These are phyloP conservation scores for Berkeleyomyces rouxiae DNA, from an alignment of 2,329 filamentous ascomycete genomes.

Conservation along the genomic window DNA sequence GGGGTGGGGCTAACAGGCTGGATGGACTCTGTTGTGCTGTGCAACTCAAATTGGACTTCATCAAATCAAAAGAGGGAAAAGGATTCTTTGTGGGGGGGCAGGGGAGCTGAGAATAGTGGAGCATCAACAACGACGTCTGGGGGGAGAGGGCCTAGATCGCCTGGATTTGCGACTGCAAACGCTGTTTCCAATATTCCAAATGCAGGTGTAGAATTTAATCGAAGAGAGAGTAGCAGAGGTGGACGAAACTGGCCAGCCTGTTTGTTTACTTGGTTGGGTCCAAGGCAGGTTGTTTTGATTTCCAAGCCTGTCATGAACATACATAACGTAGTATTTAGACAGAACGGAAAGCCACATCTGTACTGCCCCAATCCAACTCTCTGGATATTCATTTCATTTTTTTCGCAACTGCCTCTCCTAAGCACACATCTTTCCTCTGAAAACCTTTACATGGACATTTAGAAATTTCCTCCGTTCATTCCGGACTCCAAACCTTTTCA, in stretches of 20 bases:
- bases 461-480: neutral
- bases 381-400: neutral
- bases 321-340: neutral
- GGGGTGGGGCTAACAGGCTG: neutral
- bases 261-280: neutral
- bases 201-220: neutral
- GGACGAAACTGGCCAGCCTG: neutral
- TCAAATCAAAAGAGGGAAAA: neutral
- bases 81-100: neutral
- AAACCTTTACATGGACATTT: neutral
- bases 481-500: neutral
- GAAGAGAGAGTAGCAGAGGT: neutral
- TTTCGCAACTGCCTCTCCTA: neutral
- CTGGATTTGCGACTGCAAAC: neutral
- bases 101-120: neutral
- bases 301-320: too few relatives aligned
- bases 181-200: neutral
- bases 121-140: neutral
- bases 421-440: neutral
- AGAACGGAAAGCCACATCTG: neutral
- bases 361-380: neutral
- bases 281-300: neutral
- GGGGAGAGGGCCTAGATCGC: neutral
- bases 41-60: constrained; percentile 1
- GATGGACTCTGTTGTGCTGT: neutral